Evolutionary conservation across 495 filamentous ascomycete species (phyloP), one percentile per base, ranked within the genome.

Genomic region (Penicillium antarcticum): DNA sequence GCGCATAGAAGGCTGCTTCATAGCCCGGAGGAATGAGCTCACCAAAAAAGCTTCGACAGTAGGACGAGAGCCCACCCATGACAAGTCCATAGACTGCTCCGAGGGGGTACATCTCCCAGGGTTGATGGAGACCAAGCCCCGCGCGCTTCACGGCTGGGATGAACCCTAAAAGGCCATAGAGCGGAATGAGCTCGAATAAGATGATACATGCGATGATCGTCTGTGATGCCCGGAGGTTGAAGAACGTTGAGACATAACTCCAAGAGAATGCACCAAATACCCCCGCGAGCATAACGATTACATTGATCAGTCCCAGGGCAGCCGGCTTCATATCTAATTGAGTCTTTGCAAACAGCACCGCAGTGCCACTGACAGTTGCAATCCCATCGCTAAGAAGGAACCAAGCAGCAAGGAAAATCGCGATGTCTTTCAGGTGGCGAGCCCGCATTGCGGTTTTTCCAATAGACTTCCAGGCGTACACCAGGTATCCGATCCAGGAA

Each of bases 51-150:
- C 88, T 92, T 12, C 94, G 87, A 60, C 94, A 97, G 66, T 97
- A 96, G 16, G 87, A 88, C 33, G 87, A 90, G n/a, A 98, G 71
- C 0, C 94, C 94, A 13, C 92, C 94, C 45, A 98, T 83, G 3
- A 97, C 91, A 47, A 98, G 81, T 2, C 94, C 94, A 61, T 97
- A 98, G 39, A 98, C 80, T 5, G 86, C 87, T 0, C 89, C 91
- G 2, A 98, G 72, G 3, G 90, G 88, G 63, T 94, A 97, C 91
- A 98, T 96, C 63, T 98, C 94, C 90, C 91, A 96, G 10, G 87
- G 87, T 57, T 91, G 86, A 60, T 96, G 92, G 21, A 98, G 78
- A 4, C 94, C 94, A 31, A 92, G 80, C 0, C 92, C 92, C 62
- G 86, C 78, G 17, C 74, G 74, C 58, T 83, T 75, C 48, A 98